A percentile compares a stretch with the other conserved stretches of the same genome.
Conservation (phyloP, 768 basidiomycete genomes). For the Termitomyces sp. region DNA sequence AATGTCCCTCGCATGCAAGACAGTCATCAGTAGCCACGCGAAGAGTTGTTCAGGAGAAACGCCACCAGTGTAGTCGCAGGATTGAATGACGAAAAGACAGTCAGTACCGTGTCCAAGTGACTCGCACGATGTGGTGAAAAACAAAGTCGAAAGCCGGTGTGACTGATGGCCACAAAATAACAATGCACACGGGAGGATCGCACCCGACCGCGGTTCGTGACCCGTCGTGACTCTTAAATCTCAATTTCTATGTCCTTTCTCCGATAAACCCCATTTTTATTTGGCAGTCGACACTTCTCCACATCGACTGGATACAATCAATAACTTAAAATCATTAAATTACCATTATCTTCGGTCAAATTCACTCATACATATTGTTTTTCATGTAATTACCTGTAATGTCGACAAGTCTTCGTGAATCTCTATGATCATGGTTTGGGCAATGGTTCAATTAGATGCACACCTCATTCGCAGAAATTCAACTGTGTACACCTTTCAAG, state of each 20-base stretch:
- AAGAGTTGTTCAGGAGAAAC: neutral
- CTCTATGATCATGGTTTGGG: neutral
- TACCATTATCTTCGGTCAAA: neutral
- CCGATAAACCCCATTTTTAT: conserved; percentile 6
- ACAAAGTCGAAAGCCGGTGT: conserved; percentile 14
- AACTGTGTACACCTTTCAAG: neutral
- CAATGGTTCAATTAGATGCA: neutral
- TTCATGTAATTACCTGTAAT: neutral
- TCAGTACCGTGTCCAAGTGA: neutral
- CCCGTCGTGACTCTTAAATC: conserved; percentile 13
- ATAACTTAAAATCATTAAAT: neutral
- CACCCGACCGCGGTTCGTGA: conserved; percentile 13
- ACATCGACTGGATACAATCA: neutral
- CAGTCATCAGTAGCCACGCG: neutral
- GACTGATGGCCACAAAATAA: conserved; percentile 17
- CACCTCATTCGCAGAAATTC: neutral
- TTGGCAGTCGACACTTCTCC: neutral
- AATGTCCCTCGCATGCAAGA: neutral
- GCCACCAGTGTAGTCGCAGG: neutral
- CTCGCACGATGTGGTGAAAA: conserved; percentile 15
- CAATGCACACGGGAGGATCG: conserved; percentile 8
- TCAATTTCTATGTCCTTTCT: conserved; percentile 5
- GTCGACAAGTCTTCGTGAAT: neutral
- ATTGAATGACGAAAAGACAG: neutral
- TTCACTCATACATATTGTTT: neutral